Evolutionary conservation across 2,329 filamentous ascomycete species (phyloP).

Genomic region (Penicillium sp.): DNA sequence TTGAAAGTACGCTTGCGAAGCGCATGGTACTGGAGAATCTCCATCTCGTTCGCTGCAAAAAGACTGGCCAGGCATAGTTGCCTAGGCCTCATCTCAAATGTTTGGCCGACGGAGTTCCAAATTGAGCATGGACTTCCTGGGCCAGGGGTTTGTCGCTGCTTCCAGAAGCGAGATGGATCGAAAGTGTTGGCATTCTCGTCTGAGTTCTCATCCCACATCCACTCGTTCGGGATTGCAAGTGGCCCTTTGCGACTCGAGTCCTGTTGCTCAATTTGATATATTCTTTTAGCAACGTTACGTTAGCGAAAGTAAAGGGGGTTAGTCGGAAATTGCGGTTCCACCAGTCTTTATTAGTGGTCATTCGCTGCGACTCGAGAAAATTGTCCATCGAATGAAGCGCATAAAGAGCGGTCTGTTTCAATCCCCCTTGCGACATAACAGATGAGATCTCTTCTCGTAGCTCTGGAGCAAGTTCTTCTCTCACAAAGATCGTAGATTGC

Average conservation of each 20-base stretch:
- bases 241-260: background rate
- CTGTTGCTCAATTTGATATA: background rate
- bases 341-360: constrained; percentile 11
- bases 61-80: constrained; percentile 49
- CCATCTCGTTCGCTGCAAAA: constrained; percentile 57
- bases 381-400: constrained; percentile 18
- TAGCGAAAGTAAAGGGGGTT: too few species aligned
- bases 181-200: background rate
- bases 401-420: constrained; percentile 8
- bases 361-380: constrained; percentile 14
- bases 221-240: background rate
- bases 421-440: constrained; percentile 16
- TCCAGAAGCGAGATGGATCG: background rate
- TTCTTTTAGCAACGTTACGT: background rate
- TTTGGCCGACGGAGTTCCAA: constrained; percentile 23
- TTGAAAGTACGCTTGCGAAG: constrained; percentile 56
- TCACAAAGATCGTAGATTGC: constrained; percentile 26
- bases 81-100: constrained; percentile 36
- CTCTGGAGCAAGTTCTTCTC: constrained; percentile 12
- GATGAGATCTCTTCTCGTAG: constrained; percentile 29
- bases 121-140: constrained; percentile 10
- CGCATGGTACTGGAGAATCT: constrained; percentile 55
- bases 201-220: background rate
- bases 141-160: constrained; percentile 8
- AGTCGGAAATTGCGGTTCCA: background rate